Conservation (phyloP, 805 yeast genomes). For the Candida sanyiensis region DNA sequence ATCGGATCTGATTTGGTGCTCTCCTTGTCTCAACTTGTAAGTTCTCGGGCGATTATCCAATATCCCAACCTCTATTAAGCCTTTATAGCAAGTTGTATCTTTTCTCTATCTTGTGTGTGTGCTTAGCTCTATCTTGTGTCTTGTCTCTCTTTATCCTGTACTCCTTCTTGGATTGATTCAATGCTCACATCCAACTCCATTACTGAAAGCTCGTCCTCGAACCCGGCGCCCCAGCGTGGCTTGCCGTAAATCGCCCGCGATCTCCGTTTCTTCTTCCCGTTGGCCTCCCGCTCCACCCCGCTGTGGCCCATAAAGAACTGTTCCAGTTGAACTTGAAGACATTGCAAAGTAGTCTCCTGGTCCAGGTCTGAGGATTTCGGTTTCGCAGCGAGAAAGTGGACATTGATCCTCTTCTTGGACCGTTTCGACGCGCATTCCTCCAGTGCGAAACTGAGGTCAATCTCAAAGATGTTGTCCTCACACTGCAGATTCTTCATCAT, state of each 20-base stretch:
- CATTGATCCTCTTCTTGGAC: constrained; percentile 2
- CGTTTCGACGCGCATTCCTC: background rate
- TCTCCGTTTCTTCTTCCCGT: constrained; percentile 11
- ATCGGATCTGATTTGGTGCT: no score
- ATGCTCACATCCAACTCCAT: constrained; percentile 10
- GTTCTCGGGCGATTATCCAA: no score
- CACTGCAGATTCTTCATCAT: background rate
- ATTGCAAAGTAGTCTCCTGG: constrained; percentile 6
- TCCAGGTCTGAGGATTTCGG: constrained; percentile 13
- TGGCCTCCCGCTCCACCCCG: constrained; percentile 1
- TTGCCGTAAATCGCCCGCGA: constrained; percentile 6
- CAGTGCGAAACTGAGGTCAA: constrained; percentile 8
- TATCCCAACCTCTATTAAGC: background rate
- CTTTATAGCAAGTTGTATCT: no score
- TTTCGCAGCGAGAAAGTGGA: constrained; percentile 12
- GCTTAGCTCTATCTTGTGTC: background rate
- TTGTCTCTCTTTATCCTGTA: background rate
- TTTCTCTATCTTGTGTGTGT: no score
- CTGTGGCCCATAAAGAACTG: constrained; percentile 12
- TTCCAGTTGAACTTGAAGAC: constrained; percentile 11
- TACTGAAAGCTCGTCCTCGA: constrained; percentile 18
- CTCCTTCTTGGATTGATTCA: background rate
- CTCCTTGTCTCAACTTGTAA: no score
- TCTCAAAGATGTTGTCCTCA: constrained; percentile 9
- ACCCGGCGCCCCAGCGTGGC: constrained; percentile 23